Evolutionary conservation across 371 early-diverging fungal species (phyloP), one percentile per base, ranked within the genome.

Genomic region (Zancudomyces culisetae): DNA sequence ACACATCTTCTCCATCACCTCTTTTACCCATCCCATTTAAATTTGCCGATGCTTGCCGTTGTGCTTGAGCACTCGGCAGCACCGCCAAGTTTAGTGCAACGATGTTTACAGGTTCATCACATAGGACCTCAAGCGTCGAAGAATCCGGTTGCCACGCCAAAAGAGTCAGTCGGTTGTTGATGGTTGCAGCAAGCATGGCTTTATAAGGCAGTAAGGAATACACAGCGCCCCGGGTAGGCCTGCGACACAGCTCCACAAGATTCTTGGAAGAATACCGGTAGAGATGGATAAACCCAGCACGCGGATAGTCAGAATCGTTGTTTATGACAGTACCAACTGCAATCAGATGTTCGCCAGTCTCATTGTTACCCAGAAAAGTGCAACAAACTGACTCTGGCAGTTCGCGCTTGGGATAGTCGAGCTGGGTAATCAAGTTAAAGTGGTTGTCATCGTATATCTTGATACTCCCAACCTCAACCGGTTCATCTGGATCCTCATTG

Each of bases 401-500:
- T 40, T 60, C 57, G 19, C 22, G 66, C 2, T 52, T 69, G 59
- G 19, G 60, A 45, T 51, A 61, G 54, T 53, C 68, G 58, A 55
- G 29, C 18, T 51, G 49, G 35, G 49, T 55, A 22, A 54, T 43
- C 8, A 58, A 40, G 51, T 85, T 80, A 67, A 81, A 82, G 0
- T 78, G 73, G 50, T 73, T 70, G 46, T 81, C 82, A 52, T 88
- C 88, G 4, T 84, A 57, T 1, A 90, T 60, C 2, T 75, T 70
- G 29, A 91, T 45, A 45, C 68, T 72, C 0, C 75, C 75, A 15
- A 57, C 49, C 27, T 76, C 76, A 3, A n/a, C 29, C 24, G n/a
- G 18, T 4, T 13, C 8, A 27, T 24, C n/a, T 18, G 26, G 18
- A n/a, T 48, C 48, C 8, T 48, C 13, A 26, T 6, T 35, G 35